Evolutionary conservation across 2,329 filamentous ascomycete species (phyloP), one percentile per base, ranked within the genome.

Genomic region (Elsinoe arachidis): DNA sequence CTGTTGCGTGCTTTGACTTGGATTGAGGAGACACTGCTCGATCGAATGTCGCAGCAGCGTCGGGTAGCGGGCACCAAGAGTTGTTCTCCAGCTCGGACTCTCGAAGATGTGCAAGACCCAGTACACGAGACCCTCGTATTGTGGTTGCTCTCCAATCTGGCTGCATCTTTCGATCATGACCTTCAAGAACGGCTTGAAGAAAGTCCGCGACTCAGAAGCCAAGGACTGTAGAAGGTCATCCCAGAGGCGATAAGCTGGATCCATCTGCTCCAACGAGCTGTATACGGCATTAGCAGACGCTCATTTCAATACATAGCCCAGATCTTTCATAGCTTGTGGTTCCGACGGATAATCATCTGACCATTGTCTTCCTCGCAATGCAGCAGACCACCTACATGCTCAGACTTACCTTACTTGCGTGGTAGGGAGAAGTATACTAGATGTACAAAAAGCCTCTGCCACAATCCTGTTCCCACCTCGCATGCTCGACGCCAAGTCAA

Each of bases 1-100:
- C 56, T 63, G 64, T 19, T 70, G 55, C 39, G 68, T 69, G 73
- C 72, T 76, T 30, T 61, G 60, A 6, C 67, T 67, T 0, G 72
- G 69, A 41, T 69, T 61, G 5, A 69, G 63, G 55, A 73, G 72
- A 59, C 72, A 74, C 58, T 63, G 61, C 39, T 33, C 61, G 61
- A 70, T 59, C 2, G 41, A 23, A 10, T 46, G 11, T 12, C 41
- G 17, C 10, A 46, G n/a, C 11, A 46, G 41, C 6, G 41, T 26
- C 10, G 41, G 11, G 7, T 46, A n/a, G 5, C 41, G 41, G 19
- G 5, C 7, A 14, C 41, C 41, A 46, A 46, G 41, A 14, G 41
- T 26, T 2, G 17, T 14, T 26, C 5, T 26, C 41, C 41, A 46
- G 5, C 6, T 9, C 2, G 6, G 19, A 3, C 14, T 23, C 9